Evolutionary conservation across 1,284 basidiomycete species (phyloP), one percentile per base, ranked within the genome.

Genomic region (Naganishia sp.): DNA sequence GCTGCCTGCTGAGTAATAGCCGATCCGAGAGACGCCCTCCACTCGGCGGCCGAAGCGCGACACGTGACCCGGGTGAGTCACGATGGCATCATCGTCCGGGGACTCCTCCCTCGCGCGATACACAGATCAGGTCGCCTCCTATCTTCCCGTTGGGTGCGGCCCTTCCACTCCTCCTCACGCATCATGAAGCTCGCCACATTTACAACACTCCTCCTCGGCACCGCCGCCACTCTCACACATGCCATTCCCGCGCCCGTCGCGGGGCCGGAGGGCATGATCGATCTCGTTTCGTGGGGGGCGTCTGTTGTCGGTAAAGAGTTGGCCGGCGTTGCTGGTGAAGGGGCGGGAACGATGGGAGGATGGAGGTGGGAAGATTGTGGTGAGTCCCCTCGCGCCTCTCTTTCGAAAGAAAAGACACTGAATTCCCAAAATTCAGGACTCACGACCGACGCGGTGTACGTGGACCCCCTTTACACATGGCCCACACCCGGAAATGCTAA

Each of bases 341-440:
- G 70, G 18, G 70, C 79, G 23, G 72, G 72, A 66, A 76, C 72
- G 11, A 73, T 74, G 68, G 76, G 76, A 64, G 71, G 72, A 10
- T 80, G 79, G 79, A 72, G 73, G 55, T 80, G 75, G 68, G 71
- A 73, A n/a, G 77, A 80, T 70, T 80, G 79, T 68, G 79, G 79
- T 79, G 68, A 63, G 77, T 74, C 13, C 18, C 13, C 15, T 15
- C 6, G 31, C 3, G 10, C 18, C 3, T 4, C 11, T 21, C n/a
- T 6, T 57, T 11, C 21, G 15, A 48, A 21, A 23, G 3, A 18
- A n/a, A 21, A 43, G 18, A 44, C 7, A 36, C 25, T 45, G 42
- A 25, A 10, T 6, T 55, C 42, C 11, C 13, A 18, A 36, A 21
- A 23, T 21, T 18, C 66, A 79, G 78, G 78, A 46, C 70, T 77